Evolutionary conservation across 106 monocot genomes (phyloP).

Genomic region (Iris macrosiphon): DNA sequence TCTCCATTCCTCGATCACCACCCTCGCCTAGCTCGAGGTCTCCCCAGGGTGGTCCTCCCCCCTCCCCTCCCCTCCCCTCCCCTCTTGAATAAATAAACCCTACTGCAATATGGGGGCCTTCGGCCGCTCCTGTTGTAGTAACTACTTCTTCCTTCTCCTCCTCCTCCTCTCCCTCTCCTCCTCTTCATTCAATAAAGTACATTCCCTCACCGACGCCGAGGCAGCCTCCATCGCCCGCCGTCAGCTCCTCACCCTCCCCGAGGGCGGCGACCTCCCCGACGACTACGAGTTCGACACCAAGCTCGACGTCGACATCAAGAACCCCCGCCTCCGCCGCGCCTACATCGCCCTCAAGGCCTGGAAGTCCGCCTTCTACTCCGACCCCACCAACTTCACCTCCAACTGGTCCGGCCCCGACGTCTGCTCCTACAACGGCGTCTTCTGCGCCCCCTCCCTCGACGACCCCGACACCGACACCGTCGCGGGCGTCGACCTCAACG

Average conservation of each 20-base stretch:
- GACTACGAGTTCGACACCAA: conserved; percentile 38
- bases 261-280: conserved; percentile 26
- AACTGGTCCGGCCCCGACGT: conserved; percentile 48
- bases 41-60: conserved; percentile 14
- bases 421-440: conserved; percentile 43
- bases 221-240: conserved; percentile 29
- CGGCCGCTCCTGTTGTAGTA: conserved; percentile 2
- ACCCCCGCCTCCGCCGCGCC: conserved; percentile 23
- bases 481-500: conserved; percentile 39
- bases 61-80: not conserved
- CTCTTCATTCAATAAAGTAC: not conserved
- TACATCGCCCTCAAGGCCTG: conserved; percentile 53
- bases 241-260: conserved; percentile 14
- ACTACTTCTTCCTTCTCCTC: conserved; percentile 14
- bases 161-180: not conserved
- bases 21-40: too few species aligned
- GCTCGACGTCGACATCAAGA: conserved; percentile 19
- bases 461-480: conserved; percentile 20
- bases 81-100: too few species aligned
- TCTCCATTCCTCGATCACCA: too few species aligned
- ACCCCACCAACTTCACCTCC: conserved; percentile 41
- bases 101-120: conserved; percentile 17
- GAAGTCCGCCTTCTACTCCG: conserved; percentile 45
- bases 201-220: conserved; percentile 17
- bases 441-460: conserved; percentile 26